These are phyloP conservation scores for Eragrostis nindensis DNA, from an alignment of 176 grass and related monocot genomes.

Conservation along the genomic window DNA sequence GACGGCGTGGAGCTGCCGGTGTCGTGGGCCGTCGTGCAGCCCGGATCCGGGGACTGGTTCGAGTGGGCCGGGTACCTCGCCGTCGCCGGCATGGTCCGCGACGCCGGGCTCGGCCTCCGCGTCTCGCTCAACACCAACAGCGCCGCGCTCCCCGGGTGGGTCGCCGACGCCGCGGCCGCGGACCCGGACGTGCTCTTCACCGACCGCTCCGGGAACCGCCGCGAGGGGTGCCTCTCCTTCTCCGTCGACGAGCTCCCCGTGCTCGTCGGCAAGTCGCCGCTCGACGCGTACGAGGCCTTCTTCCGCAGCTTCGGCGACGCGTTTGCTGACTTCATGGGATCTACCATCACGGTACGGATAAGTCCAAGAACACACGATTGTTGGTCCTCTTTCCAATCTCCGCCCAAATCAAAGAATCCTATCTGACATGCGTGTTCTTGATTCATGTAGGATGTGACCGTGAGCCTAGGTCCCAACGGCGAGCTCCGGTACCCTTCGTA, in stretches of 20 bases:
- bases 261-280: constrained; percentile 58
- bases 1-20: constrained; percentile 83
- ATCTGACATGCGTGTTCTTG: background rate
- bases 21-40: constrained; percentile 73
- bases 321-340: constrained; percentile 69
- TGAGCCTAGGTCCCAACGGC: constrained; percentile 78
- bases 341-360: constrained; percentile 61
- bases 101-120: constrained; percentile 66
- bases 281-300: constrained; percentile 75
- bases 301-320: constrained; percentile 62
- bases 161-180: constrained; percentile 35
- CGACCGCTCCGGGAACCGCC: constrained; percentile 39
- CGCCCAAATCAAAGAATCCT: too few relatives aligned
- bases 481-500: constrained; percentile 90
- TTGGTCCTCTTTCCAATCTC: background rate
- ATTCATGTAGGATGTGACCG: constrained; percentile 60
- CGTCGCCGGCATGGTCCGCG: constrained; percentile 71
- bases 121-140: constrained; percentile 50
- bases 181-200: constrained; percentile 76
- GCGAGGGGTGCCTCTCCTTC: constrained; percentile 71
- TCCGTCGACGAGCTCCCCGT: constrained; percentile 78
- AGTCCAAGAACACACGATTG: background rate
- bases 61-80: constrained; percentile 62
- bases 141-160: constrained; percentile 52
- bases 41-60: constrained; percentile 46